Evolutionary conservation across 768 basidiomycete species (phyloP).

Genomic region (Pisolithus orientalis): DNA sequence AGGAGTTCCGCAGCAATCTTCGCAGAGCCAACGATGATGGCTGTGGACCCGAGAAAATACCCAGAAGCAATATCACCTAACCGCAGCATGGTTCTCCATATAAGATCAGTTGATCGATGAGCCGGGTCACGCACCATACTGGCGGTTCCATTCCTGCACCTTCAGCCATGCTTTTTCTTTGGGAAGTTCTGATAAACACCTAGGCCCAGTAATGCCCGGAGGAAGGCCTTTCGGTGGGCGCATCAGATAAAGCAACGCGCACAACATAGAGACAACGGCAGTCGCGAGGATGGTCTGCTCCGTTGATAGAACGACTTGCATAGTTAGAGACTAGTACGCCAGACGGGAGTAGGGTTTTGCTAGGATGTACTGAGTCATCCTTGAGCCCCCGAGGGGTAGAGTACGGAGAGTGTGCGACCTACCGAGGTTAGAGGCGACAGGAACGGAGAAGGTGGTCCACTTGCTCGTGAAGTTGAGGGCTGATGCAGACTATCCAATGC

Average conservation of each 20-base stretch:
- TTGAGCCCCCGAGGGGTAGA: no score
- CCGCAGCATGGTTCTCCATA: not conserved
- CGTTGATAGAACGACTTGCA: not conserved
- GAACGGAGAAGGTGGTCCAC: no score
- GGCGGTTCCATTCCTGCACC: slow-evolving; percentile 5
- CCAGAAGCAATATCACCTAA: slow-evolving; percentile 13
- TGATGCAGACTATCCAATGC: no score
- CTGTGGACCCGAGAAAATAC: slow-evolving; percentile 21
- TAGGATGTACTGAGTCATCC: no score
- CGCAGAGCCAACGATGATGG: slow-evolving; percentile 40
- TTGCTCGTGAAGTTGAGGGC: no score
- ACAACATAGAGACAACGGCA: not conserved
- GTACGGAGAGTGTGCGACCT: no score
- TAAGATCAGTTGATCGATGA: not conserved
- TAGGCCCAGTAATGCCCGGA: slow-evolving; percentile 11
- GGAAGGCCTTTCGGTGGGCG: slow-evolving; percentile 5
- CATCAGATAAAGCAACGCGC: not conserved
- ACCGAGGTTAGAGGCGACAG: no score
- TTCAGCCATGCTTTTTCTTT: slow-evolving; percentile 8
- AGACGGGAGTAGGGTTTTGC: no score
- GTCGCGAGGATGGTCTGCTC: not conserved
- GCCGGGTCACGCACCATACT: slow-evolving; percentile 5
- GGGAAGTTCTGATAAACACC: slow-evolving; percentile 7
- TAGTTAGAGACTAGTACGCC: no score
- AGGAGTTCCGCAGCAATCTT: slow-evolving; percentile 37